Evolutionary conservation across 2,329 filamentous ascomycete genomes (phyloP).

Genomic region (Chaetomiaceae sp.): DNA sequence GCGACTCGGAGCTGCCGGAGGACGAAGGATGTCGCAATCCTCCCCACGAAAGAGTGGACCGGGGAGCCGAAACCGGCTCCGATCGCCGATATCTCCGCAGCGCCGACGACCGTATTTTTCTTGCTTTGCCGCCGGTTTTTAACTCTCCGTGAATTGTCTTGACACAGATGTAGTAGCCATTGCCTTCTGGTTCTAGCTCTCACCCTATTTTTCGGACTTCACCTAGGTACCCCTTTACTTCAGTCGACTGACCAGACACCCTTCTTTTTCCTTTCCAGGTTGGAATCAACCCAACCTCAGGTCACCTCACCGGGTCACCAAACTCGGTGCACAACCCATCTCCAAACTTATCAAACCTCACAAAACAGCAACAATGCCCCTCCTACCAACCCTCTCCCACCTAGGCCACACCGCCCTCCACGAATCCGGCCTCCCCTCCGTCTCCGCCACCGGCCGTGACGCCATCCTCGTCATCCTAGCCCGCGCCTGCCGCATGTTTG

Average conservation of each 20-base stretch:
- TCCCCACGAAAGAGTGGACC: not conserved
- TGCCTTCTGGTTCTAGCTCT: not conserved
- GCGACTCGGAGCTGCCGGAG: too few relatives aligned
- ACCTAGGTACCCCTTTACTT: too few relatives aligned
- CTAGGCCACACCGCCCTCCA: slow-evolving; percentile 20
- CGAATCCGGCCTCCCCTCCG: slow-evolving; percentile 46
- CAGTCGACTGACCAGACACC: too few relatives aligned
- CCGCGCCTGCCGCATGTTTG: slow-evolving; percentile 54
- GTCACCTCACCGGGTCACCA: not conserved
- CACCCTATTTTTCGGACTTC: not conserved
- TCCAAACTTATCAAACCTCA: not conserved
- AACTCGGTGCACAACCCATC: too few relatives aligned
- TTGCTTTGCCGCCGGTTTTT: not conserved
- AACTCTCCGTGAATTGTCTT: not conserved
- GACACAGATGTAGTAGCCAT: not conserved
- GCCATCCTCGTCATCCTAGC: slow-evolving; percentile 51
- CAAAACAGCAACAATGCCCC: too few relatives aligned
- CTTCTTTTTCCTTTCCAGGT: too few relatives aligned
- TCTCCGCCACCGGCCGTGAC: slow-evolving; percentile 44
- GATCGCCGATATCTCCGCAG: not conserved
- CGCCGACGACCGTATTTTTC: not conserved
- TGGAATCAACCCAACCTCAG: not conserved
- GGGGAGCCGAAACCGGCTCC: slow-evolving; percentile 15
- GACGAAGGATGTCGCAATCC: too few relatives aligned
- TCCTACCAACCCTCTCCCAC: not conserved